phyloP scores from a whole-genome alignment of 1,284 basidiomycete species.

The Thelephora terrestris region DNA sequence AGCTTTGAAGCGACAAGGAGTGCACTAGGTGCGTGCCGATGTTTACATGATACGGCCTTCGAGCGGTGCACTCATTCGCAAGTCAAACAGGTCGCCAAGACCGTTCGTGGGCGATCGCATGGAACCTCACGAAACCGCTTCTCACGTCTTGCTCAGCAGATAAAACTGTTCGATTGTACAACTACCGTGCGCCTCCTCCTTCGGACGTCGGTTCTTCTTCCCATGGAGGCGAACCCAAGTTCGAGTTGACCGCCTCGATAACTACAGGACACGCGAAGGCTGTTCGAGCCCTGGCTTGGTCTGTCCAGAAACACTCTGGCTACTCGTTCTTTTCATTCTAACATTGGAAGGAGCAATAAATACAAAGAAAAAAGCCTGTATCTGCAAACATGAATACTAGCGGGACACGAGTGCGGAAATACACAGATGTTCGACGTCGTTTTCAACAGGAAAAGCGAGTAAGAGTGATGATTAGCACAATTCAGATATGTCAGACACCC shows the following conservation, averaged over 20 bases:
- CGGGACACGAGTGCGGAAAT: too few species aligned
- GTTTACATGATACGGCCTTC: too few species aligned
- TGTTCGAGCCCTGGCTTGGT: constrained; percentile 85
- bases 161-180: constrained; percentile 82
- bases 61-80: too few species aligned
- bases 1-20: too few species aligned
- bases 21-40: too few species aligned
- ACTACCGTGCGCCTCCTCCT: constrained; percentile 38
- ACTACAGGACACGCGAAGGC: constrained; percentile 84
- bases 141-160: constrained; percentile 93
- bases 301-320: constrained; percentile 80
- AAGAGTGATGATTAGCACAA: too few species aligned
- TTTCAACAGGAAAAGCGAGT: too few species aligned
- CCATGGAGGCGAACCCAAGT: constrained; percentile 19
- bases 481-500: too few species aligned
- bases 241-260: constrained; percentile 50
- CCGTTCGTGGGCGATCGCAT: constrained; percentile 82
- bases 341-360: too few species aligned
- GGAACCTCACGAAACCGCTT: constrained; percentile 79
- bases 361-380: too few species aligned
- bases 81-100: constrained; percentile 83
- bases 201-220: constrained; percentile 7
- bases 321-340: constrained; percentile 91
- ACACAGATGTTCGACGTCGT: too few species aligned
- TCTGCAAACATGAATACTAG: too few species aligned